Conservation (phyloP, 176 grass and related monocot genomes). For the Guadua angustifolia region DNA sequence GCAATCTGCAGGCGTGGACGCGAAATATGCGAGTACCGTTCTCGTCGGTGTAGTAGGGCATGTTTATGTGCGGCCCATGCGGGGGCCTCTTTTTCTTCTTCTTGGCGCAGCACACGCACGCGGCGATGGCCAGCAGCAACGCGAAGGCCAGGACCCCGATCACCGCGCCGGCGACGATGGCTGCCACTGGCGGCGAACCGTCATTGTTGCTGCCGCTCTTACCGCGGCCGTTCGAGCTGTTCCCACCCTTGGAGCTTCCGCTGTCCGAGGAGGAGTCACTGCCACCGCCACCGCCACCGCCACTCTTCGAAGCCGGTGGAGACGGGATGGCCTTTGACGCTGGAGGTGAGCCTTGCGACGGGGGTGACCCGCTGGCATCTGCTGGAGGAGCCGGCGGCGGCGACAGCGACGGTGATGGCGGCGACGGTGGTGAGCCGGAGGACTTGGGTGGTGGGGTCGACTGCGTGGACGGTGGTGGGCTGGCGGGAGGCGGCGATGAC, state of each 20-base stretch:
- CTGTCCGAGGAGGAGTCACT: slow-evolving; percentile 13
- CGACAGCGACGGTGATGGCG: slow-evolving; percentile 19
- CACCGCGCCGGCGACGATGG: slow-evolving; percentile 42
- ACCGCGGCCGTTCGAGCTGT: slow-evolving; percentile 16
- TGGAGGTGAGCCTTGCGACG: neutral
- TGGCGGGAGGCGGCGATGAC: neutral
- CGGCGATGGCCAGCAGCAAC: slow-evolving; percentile 47
- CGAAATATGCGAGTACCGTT: slow-evolving; percentile 33
- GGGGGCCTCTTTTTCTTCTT: slow-evolving; percentile 49
- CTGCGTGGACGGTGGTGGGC: slow-evolving; percentile 32
- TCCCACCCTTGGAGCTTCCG: slow-evolving; percentile 2
- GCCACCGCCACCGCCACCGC: neutral
- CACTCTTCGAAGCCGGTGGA: slow-evolving; percentile 29
- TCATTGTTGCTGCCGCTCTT: slow-evolving; percentile 16
- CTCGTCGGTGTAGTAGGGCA: slow-evolving; percentile 57
- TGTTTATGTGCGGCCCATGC: slow-evolving; percentile 39
- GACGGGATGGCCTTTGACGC: slow-evolving; percentile 15
- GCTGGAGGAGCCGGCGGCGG: slow-evolving; percentile 16
- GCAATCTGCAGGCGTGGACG: neutral
- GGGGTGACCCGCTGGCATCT: neutral
- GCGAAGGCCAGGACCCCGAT: slow-evolving; percentile 50
- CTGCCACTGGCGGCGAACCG: neutral
- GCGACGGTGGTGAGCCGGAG: neutral
- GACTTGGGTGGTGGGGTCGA: slow-evolving; percentile 34
- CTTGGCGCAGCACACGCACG: slow-evolving; percentile 59